Base-by-base conservation (phyloP, 768 basidiomycete species). In the Lentinula sp. region DNA sequence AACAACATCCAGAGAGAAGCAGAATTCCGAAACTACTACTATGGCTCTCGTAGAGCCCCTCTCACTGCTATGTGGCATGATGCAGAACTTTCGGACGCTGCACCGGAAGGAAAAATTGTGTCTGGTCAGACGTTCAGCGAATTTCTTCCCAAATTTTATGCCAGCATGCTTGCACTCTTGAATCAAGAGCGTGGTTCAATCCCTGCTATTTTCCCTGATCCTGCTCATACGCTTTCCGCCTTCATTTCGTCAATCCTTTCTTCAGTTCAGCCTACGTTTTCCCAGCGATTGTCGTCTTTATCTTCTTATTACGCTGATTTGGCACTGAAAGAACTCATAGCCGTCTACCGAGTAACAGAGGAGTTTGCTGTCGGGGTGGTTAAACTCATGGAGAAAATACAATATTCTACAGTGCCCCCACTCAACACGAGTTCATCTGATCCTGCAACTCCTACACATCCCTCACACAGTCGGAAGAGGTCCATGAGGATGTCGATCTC, bases 11-110 rank as follows among this genome's bases (percentile, higher is more conserved):
- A 96, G 67, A 82, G 96, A 55, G 94, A 95, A 71, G 81, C 85
- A 2, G 97, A 98, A 71, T 99, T 96, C 71, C 81, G 91, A 62
- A 90, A 90, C 68, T 98, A 97, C 70, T 99, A 98, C 76, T 92
- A 93, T 73, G 91, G 91, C 12, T 88, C 92, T 9, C 80, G 93
- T 33, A 79, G 93, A 60, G 78, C 82, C 13, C 66, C 77, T 15
- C 72, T 96, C 13, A 77, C 92, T 45, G 74, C 83, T 15, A 67
- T 80, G 61, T 98, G 96, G 96, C 81, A 85, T 65, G 75, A 76
- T 32, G 82, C 82, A 1, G 68, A 70, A 0, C 73, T 95, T 37
- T 67, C 72, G 1, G 86, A 88, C 63, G 80, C 79, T 54, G 80
- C 79, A n/a, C 62, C 71, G n/a, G 66, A 69, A 12, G 59, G 70